phyloP scores from a whole-genome alignment of 495 filamentous ascomycete species.

The Penicillium flavigenum region DNA sequence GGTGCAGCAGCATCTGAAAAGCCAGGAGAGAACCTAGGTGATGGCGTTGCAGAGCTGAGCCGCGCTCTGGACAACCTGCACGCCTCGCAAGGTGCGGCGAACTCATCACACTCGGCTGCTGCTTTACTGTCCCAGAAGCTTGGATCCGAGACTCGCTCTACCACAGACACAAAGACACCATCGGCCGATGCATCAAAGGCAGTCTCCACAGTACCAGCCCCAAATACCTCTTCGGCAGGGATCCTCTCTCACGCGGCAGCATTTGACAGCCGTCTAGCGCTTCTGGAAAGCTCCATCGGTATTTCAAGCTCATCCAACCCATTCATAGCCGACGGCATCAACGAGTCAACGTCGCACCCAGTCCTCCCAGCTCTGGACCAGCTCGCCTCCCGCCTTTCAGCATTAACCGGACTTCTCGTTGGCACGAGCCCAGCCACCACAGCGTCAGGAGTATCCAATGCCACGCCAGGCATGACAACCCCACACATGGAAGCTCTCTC shows the following conservation, averaged over 20 bases:
- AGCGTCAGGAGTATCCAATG: slow-evolving; percentile 25
- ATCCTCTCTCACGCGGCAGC: slow-evolving; percentile 78
- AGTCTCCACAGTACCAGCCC: slow-evolving; percentile 9
- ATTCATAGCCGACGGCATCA: slow-evolving; percentile 56
- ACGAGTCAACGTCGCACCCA: slow-evolving; percentile 68
- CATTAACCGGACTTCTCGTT: slow-evolving; percentile 45
- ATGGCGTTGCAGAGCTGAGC: slow-evolving; percentile 60
- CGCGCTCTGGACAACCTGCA: slow-evolving; percentile 59
- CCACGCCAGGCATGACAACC: slow-evolving; percentile 32
- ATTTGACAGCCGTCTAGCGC: slow-evolving; percentile 75
- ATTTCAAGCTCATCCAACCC: slow-evolving; percentile 67
- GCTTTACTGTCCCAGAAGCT: slow-evolving; percentile 38
- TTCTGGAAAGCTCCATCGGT: slow-evolving; percentile 80
- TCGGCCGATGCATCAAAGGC: slow-evolving; percentile 3
- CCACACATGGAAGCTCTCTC: slow-evolving; percentile 69
- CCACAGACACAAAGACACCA: slow-evolving; percentile 11
- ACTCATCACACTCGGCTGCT: slow-evolving; percentile 37
- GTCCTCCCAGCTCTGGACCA: slow-evolving; percentile 76
- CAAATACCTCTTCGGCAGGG: slow-evolving; percentile 47
- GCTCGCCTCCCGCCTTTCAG: slow-evolving; percentile 45
- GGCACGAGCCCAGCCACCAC: slow-evolving; percentile 39
- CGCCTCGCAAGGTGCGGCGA: slow-evolving; percentile 33
- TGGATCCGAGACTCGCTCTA: slow-evolving; percentile 14
- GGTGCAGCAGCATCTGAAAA: slow-evolving; percentile 19
- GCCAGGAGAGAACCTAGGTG: slow-evolving; percentile 37